Conservation (phyloP, 2,329 filamentous ascomycete species). For the Epichloe amarillans region DNA sequence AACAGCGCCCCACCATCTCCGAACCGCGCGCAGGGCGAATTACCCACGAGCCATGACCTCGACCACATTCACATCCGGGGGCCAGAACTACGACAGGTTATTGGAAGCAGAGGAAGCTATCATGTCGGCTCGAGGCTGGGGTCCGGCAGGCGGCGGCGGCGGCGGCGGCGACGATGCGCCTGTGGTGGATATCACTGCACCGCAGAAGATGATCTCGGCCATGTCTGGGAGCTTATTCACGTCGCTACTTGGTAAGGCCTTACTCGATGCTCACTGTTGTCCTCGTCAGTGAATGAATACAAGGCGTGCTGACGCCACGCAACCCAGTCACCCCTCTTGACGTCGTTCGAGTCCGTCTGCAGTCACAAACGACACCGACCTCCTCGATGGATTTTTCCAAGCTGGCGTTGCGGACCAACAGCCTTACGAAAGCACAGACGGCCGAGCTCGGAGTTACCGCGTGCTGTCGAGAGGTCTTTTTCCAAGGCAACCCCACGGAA, state of each 20-base stretch:
- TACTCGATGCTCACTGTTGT: background rate
- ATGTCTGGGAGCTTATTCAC: constrained; percentile 83
- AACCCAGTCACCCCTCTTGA: constrained; percentile 78
- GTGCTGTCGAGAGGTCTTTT: constrained; percentile 95
- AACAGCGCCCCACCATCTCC: background rate
- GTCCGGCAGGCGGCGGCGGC: constrained; percentile 3
- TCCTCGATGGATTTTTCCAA: constrained; percentile 41
- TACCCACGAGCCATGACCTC: constrained; percentile 1
- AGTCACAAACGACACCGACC: constrained; percentile 55
- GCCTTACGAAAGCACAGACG: constrained; percentile 56
- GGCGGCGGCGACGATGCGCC: constrained; percentile 16
- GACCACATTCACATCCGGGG: constrained; percentile 6
- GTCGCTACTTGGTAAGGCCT: constrained; percentile 64
- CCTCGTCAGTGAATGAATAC: too few species aligned
- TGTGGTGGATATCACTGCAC: constrained; percentile 57
- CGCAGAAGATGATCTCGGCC: constrained; percentile 91
- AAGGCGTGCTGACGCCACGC: background rate
- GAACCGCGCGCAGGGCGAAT: background rate
- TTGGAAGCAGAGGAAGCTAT: constrained; percentile 15
- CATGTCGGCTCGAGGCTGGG: constrained; percentile 13
- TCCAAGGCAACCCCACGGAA: constrained; percentile 73
- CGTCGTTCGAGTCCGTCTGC: constrained; percentile 86
- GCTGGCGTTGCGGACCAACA: constrained; percentile 41
- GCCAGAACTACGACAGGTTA: constrained; percentile 17
- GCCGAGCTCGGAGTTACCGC: constrained; percentile 80